A percentile compares a stretch with the other conserved stretches of the same genome.
Evolutionary conservation across 2,329 filamentous ascomycete species (phyloP).

Genomic region (Colletotrichum navitas): DNA sequence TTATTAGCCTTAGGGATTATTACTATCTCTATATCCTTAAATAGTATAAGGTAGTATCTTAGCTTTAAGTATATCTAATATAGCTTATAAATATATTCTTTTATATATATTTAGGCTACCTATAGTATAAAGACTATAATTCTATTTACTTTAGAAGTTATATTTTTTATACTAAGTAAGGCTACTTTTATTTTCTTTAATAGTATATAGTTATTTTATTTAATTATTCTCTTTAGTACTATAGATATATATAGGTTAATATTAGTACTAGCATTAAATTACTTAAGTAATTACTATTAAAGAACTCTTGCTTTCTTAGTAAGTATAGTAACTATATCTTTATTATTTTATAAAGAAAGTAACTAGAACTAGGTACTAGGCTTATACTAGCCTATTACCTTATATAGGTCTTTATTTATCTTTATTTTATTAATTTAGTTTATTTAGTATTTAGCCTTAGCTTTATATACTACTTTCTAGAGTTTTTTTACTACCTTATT

Average conservation of each 20-base stretch:
- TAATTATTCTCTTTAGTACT: not conserved
- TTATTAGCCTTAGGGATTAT: not conserved
- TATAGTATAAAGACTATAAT: not conserved
- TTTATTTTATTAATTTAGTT: too few relatives aligned
- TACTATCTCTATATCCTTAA: not conserved
- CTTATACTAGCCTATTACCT: too few relatives aligned
- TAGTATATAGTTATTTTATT: not conserved
- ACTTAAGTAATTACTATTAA: not conserved
- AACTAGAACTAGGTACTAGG: too few relatives aligned
- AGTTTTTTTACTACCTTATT: too few relatives aligned
- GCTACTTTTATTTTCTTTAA: too few relatives aligned
- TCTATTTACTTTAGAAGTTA: not conserved
- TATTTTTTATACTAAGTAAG: not conserved
- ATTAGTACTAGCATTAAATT: not conserved
- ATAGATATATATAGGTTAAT: not conserved
- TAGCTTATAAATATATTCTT: too few relatives aligned
- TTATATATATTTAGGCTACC: not conserved
- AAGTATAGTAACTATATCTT: not conserved
- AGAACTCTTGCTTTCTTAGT: not conserved
- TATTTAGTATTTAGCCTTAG: too few relatives aligned
- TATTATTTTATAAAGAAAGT: not conserved
- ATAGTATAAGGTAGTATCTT: not conserved
- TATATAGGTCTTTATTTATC: too few relatives aligned
- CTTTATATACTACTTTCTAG: too few relatives aligned
- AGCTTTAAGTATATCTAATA: too few relatives aligned